Evolutionary conservation across 202 grass and related monocot species (phyloP), one percentile per base, ranked within the genome.

Genomic region (Carex arenaria): DNA sequence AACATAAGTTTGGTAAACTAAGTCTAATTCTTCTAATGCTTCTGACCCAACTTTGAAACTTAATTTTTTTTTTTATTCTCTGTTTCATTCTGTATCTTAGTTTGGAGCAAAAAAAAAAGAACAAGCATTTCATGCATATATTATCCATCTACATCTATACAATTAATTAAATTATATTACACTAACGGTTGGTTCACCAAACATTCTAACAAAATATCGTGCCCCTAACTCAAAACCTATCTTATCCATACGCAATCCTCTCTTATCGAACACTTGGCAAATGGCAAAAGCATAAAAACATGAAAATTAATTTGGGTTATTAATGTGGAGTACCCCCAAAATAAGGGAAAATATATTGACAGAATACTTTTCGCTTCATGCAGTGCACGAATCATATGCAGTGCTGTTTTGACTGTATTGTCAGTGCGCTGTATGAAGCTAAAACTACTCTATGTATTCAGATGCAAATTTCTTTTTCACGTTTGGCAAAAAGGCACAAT

Each of bases 1-100:
- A 32, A 67, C 10, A 82, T 7, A 82, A 81, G 22, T 67, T 82
- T 64, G 79, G 36, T 81, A 15, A 67, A 82, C 6, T 42, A 53
- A 17, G 34, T 51, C 43, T 81, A 40, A 61, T 63, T 81, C 8
- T 82, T 82, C 11, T 17, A 82, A 82, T 43, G 40, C 42, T 67
- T 67, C 79, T 82, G 15, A 67, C 61, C 63, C 45, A 67, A 40
- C 61, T 65, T 66, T 67, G 61, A 75, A 54, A 55, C 0, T 72
- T 45, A 10, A 14, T 55, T 17, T 12, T 51, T 72, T 23, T 51
- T 49, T 23, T 49, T 10, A 22, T 49, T 18, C 4, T 40, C 14
- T 40, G 4, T 36, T 10, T n/a, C 6, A 7, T n/a, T 70, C 2
- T 68, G 14, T 42, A 13, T 51, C 30, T 47, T 71, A 3, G 72